Evolutionary conservation across 1,284 basidiomycete genomes (phyloP), one percentile per base, ranked within the genome.

Genomic region (Agroathelia rolfsii): DNA sequence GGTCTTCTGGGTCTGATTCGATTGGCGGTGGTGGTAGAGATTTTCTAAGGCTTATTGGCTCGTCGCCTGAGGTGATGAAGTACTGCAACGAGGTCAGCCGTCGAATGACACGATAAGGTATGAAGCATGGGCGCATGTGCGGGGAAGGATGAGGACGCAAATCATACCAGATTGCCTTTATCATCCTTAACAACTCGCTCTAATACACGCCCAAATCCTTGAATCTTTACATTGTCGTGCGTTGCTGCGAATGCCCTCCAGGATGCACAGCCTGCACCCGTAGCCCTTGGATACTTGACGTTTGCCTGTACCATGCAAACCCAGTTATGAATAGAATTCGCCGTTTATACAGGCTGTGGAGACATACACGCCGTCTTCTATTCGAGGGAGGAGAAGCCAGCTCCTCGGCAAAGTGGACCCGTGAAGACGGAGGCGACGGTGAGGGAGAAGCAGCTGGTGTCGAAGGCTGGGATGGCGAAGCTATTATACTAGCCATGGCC

Each of bases 231-330:
- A 30, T 20, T 25, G 23, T 18, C 25, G 16, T 18, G 12, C 29
- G 37, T 30, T 28, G 35, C 20, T 20, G 25, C 20, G 24, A 30
- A 17, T 25, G 30, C 17, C 27, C 23, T 35, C 14, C 15, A 33
- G 35, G 19, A 45, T 42, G 14, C 40, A 48, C 26, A 44, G 43
- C 19, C 22, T 42, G 36, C 25, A 47, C 42, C 45, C 10, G 61
- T 61, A 29, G 64, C 53, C 35, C 44, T 55, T 16, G 62, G 63
- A 38, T 63, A 64, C 14, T 45, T 41, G 6, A 53, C 32, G 25
- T 43, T 49, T 28, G 37, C 35, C 54, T 62, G 32, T 9, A 13
- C 28, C 28, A 30, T 34, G 27, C 18, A 27, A 24, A 20, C 17
- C 14, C 16, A 23, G 31, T 41, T 24, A 42, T 30, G 35, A 18